Conservation (phyloP, 73 alveolate genomes). For the Symbiodinium pilosum region DNA sequence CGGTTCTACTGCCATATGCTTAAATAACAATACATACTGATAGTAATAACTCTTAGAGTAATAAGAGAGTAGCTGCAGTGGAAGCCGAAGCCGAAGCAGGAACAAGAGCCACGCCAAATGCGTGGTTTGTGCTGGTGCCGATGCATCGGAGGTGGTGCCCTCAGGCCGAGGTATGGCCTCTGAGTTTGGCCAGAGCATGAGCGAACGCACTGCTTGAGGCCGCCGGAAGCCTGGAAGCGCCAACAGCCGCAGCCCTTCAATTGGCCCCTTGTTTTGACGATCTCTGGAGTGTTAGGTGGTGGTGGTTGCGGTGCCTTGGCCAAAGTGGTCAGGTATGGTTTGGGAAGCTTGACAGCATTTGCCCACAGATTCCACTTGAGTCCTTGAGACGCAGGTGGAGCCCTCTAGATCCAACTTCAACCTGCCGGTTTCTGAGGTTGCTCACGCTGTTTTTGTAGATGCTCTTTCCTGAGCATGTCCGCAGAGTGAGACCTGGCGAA, state of each 20-base stretch:
- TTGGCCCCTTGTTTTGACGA: too few species aligned
- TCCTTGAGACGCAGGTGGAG: neutral
- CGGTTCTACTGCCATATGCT: too few species aligned
- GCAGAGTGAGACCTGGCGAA: too few species aligned
- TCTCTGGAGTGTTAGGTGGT: neutral
- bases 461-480: too few species aligned
- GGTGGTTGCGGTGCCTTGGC: neutral
- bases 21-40: too few species aligned
- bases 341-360: too few species aligned
- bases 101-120: neutral
- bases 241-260: neutral
- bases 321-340: too few species aligned
- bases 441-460: neutral
- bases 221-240: neutral
- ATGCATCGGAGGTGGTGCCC: neutral
- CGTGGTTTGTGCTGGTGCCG: conserved; percentile 4
- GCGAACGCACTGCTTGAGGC: neutral
- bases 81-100: neutral
- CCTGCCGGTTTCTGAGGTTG: neutral
- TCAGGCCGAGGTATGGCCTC: neutral
- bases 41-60: too few species aligned
- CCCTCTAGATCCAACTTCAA: neutral
- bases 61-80: too few species aligned
- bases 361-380: too few species aligned
- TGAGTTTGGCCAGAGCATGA: neutral